Evolutionary conservation across 139 green algal genomes (phyloP), one percentile per base, ranked within the genome.

Genomic region (Ettlia oleoabundans): DNA sequence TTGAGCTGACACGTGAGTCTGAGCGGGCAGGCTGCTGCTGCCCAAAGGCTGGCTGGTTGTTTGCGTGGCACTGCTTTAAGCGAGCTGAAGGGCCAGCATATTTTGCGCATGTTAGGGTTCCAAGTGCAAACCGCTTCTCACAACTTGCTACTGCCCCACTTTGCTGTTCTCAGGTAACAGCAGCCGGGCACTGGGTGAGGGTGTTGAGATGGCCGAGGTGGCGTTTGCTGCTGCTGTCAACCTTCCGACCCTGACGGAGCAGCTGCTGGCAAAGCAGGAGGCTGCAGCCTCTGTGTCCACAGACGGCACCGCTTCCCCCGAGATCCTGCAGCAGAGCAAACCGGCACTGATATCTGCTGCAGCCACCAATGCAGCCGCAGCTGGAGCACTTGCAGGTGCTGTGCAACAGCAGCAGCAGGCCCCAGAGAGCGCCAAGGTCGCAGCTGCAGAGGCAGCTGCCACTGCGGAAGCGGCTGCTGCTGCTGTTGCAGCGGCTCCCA

Each of bases 1-100:
- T 84, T 32, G 65, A 66, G 38, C 37, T 88, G 40, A 42, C 38
- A 4, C 75, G 75, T 70, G 58, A 71, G 38, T 53, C 38, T 37
- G 66, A 33, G 63, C n/a, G 41, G 63, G 30, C n/a, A 22, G 63
- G 30, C 13, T 10, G 63, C 26, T 40, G 18, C 4, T 21, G 19
- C 3, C 22, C 32, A 37, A n/a, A 2, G 33, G 64, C 15, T 32
- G 64, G 30, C 7, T 19, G 15, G 64, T 19, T 5, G 64, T 9
- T n/a, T n/a, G n/a, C n/a, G n/a, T n/a, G n/a, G n/a, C n/a, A n/a
- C n/a, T n/a, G n/a, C n/a, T n/a, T n/a, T n/a, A n/a, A n/a, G n/a
- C n/a, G n/a, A n/a, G n/a, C n/a, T n/a, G n/a, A n/a, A n/a, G n/a
- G n/a, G n/a, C n/a, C n/a, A n/a, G n/a, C n/a, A n/a, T n/a, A n/a